Percentiles rank a stretch among this genome's conserved stretches.
Evolutionary conservation across 352 stramenopile genomes (phyloP).

Genomic region (Globisporangium cylindrosporum): DNA sequence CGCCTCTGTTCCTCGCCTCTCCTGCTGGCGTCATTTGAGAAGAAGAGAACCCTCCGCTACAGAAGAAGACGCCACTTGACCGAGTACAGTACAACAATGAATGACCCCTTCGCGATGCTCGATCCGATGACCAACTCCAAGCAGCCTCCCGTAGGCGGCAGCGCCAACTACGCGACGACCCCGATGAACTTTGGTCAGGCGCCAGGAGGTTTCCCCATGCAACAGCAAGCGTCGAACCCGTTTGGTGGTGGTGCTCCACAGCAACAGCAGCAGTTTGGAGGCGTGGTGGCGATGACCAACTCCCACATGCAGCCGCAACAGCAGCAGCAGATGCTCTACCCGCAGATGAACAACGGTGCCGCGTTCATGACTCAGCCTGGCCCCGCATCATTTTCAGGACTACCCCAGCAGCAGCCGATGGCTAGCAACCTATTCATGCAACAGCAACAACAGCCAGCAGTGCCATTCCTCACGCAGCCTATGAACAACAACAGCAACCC

Average conservation of each 20-base stretch:
- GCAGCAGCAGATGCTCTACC: conserved; percentile 24
- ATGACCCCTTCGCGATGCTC: conserved; percentile 63
- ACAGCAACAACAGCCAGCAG: conserved; percentile 34
- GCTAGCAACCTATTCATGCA: conserved; percentile 20
- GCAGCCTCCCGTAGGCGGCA: conserved; percentile 13
- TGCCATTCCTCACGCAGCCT: conserved; percentile 41
- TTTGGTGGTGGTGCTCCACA: conserved; percentile 30
- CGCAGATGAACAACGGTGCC: conserved; percentile 30
- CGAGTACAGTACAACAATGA: conserved; percentile 30
- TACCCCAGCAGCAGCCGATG: conserved; percentile 24
- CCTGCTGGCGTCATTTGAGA: conserved; percentile 10
- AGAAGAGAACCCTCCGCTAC: neutral
- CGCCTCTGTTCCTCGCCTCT: neutral
- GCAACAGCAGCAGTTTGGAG: conserved; percentile 18
- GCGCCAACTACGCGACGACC: conserved; percentile 20
- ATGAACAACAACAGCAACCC: conserved; percentile 60
- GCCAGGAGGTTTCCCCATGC: conserved; percentile 11
- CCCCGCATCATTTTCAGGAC: conserved; percentile 36
- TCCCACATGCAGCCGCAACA: conserved; percentile 4
- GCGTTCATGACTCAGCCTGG: conserved; percentile 69
- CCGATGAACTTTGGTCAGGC: conserved; percentile 23
- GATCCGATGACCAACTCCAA: conserved; percentile 47
- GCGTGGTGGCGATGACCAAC: conserved; percentile 28
- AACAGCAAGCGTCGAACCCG: conserved; percentile 31
- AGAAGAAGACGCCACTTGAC: neutral